Percentiles rank a stretch among this genome's conserved stretches.
Evolutionary conservation across 495 filamentous ascomycete species (phyloP).

Genomic region (Corynascus novoguineensis): DNA sequence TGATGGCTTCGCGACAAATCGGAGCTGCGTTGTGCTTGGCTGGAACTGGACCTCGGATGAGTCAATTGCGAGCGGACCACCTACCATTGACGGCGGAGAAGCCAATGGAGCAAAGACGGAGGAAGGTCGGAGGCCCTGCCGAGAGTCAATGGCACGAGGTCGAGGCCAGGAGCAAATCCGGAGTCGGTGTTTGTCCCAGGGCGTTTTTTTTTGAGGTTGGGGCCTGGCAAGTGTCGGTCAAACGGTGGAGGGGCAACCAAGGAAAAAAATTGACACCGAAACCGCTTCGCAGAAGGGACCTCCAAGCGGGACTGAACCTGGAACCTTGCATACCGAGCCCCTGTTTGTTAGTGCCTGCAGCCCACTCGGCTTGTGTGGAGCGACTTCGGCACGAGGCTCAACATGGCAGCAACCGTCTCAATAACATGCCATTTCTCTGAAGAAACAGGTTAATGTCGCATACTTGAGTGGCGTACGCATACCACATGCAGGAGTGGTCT

Average conservation of each 20-base stretch:
- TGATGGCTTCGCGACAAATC: not conserved
- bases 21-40: constrained; percentile 12
- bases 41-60: constrained; percentile 14
- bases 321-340: constrained; percentile 3
- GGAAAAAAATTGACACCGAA: constrained; percentile 34
- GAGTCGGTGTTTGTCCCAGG: constrained; percentile 15
- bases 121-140: constrained; percentile 20
- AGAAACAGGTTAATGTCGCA: constrained; percentile 2
- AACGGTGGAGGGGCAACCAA: constrained; percentile 25
- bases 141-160: constrained; percentile 21
- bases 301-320: too few species aligned
- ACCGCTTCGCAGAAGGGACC: constrained; percentile 26
- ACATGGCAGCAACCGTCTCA: not conserved
- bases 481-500: not conserved
- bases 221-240: constrained; percentile 19
- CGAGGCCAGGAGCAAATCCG: constrained; percentile 15
- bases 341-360: constrained; percentile 1
- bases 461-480: not conserved
- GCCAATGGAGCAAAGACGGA: constrained; percentile 8
- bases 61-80: constrained; percentile 22
- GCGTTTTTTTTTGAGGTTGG: constrained; percentile 13
- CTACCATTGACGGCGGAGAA: constrained; percentile 26
- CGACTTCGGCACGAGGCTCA: constrained; percentile 9
- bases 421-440: not conserved
- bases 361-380: constrained; percentile 13